These are phyloP conservation scores for Vitis labrusca DNA, from an alignment of 164 flowering plant species.

Conservation along the genomic window DNA sequence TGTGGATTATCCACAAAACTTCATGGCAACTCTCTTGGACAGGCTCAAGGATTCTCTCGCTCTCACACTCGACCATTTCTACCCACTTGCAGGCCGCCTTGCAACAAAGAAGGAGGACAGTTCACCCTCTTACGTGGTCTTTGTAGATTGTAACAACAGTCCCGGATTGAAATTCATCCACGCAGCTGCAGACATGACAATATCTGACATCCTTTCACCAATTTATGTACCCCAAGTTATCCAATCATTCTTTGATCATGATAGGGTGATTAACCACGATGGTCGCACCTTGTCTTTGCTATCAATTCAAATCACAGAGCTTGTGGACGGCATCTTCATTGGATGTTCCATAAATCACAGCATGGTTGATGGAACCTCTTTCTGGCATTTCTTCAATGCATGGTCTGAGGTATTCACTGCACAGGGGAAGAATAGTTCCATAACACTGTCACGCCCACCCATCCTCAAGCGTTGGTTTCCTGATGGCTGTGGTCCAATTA, in stretches of 20 bases:
- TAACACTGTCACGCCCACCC: slow-evolving; percentile 35
- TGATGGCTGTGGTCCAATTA: slow-evolving; percentile 17
- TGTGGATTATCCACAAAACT: background rate
- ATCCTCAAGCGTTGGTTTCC: slow-evolving; percentile 35
- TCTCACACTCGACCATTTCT: slow-evolving; percentile 45
- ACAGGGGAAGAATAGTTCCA: no score
- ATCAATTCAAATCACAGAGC: slow-evolving; percentile 53
- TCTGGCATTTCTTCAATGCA: slow-evolving; percentile 48
- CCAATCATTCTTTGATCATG: slow-evolving; percentile 46
- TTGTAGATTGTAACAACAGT: slow-evolving; percentile 41
- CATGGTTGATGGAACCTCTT: slow-evolving; percentile 53
- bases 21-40: slow-evolving; percentile 18
- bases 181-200: slow-evolving; percentile 24
- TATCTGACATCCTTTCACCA: slow-evolving; percentile 41
- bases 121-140: slow-evolving; percentile 28
- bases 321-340: slow-evolving; percentile 53
- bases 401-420: slow-evolving; percentile 45
- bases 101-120: slow-evolving; percentile 16
- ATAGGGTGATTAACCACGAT: slow-evolving; percentile 46
- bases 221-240: slow-evolving; percentile 45
- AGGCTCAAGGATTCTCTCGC: slow-evolving; percentile 51
- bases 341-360: slow-evolving; percentile 55
- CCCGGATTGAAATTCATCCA: slow-evolving; percentile 55
- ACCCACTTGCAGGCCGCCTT: slow-evolving; percentile 54
- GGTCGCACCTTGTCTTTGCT: slow-evolving; percentile 47